phyloP scores from a whole-genome alignment of 2,329 filamentous ascomycete genomes.

The Aureobasidium zeae region DNA sequence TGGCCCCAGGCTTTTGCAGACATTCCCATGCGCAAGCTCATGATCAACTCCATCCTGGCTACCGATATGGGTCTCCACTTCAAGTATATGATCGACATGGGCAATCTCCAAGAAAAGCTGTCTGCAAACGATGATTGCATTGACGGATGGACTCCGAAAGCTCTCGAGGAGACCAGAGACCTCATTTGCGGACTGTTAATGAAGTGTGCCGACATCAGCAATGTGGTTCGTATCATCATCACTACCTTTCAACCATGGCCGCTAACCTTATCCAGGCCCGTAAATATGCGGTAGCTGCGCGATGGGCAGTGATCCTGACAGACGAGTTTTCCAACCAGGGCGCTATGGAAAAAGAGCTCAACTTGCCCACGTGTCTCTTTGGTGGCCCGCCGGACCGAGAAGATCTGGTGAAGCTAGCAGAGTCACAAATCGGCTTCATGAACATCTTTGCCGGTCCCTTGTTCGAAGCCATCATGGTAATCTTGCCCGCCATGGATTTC shows the following conservation, averaged over 20 bases:
- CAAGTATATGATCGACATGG: constrained; percentile 86
- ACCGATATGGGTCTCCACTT: constrained; percentile 98
- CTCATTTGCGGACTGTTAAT: constrained; percentile 85
- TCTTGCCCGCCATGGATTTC: constrained; percentile 77
- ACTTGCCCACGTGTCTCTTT: constrained; percentile 80
- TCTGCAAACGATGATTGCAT: constrained; percentile 53
- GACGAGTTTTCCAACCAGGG: constrained; percentile 92
- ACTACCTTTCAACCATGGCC: background rate
- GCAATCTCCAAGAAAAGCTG: constrained; percentile 70
- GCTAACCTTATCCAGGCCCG: constrained; percentile 51
- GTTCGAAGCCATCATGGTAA: constrained; percentile 77
- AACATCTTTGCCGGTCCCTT: constrained; percentile 88
- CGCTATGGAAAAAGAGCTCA: constrained; percentile 78
- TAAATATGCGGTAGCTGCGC: constrained; percentile 67
- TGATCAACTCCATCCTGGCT: constrained; percentile 95
- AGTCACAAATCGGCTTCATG: constrained; percentile 92
- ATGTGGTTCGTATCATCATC: constrained; percentile 61
- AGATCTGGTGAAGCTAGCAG: constrained; percentile 71
- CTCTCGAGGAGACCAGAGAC: constrained; percentile 65
- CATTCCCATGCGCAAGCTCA: constrained; percentile 69
- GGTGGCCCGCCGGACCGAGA: constrained; percentile 69
- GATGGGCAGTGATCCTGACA: constrained; percentile 90
- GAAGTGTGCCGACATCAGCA: constrained; percentile 98
- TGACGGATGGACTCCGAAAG: constrained; percentile 68
- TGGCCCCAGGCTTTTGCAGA: constrained; percentile 81